A percentile compares a stretch with the other conserved stretches of the same genome.
phyloP scores from a whole-genome alignment of 305 asterid genomes.

The Solanum hybrid region DNA sequence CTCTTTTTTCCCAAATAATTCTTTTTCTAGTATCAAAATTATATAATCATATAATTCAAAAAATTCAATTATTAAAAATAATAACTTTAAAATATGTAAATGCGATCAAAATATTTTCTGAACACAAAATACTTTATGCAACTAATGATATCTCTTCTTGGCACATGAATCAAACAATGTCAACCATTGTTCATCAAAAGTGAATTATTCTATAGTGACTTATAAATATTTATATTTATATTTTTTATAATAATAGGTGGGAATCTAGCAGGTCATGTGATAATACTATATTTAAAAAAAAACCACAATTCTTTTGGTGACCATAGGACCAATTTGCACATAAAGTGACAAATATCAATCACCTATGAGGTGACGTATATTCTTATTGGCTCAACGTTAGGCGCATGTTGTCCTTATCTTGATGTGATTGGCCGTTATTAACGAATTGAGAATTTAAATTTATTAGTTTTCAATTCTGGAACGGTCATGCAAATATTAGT shows the following conservation, averaged over 20 bases:
- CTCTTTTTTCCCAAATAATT: too few species aligned
- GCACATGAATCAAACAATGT: background rate
- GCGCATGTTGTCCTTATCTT: too few species aligned
- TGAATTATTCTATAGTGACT: background rate
- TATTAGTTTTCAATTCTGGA: rapidly evolving
- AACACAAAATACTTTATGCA: background rate
- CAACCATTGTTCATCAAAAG: background rate
- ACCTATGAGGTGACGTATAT: background rate
- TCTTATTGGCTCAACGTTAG: background rate
- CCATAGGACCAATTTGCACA: background rate
- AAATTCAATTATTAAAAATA: too few species aligned
- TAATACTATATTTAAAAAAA: background rate
- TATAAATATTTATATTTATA: background rate
- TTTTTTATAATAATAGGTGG: background rate
- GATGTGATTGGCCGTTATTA: background rate
- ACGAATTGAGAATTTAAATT: background rate
- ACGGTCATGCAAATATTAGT: rapidly evolving
- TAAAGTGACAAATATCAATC: background rate
- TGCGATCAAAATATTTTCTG: background rate
- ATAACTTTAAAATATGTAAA: too few species aligned
- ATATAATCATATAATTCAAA: rapidly evolving
- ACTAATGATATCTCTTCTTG: background rate
- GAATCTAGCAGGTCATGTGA: background rate
- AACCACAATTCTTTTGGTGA: background rate
- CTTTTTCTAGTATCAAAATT: background rate